Evolutionary conservation across 2,329 filamentous ascomycete species (phyloP).

Genomic region (Orbilia ellipsospora): DNA sequence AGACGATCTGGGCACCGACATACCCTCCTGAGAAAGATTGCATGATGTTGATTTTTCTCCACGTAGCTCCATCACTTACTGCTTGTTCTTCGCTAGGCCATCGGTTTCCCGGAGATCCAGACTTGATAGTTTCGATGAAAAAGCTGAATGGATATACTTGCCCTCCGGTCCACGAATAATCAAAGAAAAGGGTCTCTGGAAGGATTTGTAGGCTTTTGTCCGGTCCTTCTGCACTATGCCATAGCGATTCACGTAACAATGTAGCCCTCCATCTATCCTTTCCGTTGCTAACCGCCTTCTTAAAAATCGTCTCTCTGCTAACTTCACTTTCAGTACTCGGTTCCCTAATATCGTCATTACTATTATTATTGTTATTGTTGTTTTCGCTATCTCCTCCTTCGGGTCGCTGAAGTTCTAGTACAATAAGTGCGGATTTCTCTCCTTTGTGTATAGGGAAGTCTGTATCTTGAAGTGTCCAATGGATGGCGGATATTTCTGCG

Average conservation of each 20-base stretch:
- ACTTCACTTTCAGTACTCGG: too few relatives aligned
- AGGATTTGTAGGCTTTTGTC: background rate
- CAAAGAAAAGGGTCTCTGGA: background rate
- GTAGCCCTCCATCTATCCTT: background rate
- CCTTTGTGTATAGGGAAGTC: too few relatives aligned
- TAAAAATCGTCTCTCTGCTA: background rate
- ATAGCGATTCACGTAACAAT: background rate
- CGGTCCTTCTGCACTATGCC: background rate
- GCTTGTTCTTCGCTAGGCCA: background rate
- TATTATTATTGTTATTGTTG: too few relatives aligned
- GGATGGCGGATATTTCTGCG: background rate
- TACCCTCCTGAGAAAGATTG: background rate
- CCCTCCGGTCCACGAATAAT: constrained; percentile 25
- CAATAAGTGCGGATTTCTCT: background rate
- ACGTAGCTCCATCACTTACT: background rate
- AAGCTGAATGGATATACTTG: constrained; percentile 17
- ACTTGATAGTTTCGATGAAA: background rate
- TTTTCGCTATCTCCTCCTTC: too few relatives aligned
- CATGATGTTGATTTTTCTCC: constrained; percentile 14
- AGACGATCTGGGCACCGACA: background rate
- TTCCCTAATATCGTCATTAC: too few relatives aligned
- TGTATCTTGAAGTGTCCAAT: background rate
- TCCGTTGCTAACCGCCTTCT: background rate
- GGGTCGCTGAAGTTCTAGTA: background rate
- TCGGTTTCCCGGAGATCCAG: background rate